Evolutionary conservation across 805 yeast species (phyloP), one percentile per base, ranked within the genome.

Genomic region (Saccharomyces eubayanus): DNA sequence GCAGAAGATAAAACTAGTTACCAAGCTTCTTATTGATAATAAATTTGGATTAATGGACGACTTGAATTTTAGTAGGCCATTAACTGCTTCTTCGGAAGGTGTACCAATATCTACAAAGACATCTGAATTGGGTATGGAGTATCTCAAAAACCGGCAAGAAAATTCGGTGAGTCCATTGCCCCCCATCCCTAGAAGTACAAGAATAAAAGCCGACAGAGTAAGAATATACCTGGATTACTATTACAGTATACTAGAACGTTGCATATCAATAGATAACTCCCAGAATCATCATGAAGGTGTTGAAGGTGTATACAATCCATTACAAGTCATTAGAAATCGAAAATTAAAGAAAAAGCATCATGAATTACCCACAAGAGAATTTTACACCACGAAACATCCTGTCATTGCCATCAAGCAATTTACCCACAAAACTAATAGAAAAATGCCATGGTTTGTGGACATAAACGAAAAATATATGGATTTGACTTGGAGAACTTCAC

Each of bases 311-410:
- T 89, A 84, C 72, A 89, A 89, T 64, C 96, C 96, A 3, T 71
- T 89, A 47, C 96, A 88, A 68, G 77, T 84, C n/a, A 81, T 89
- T 28, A 72, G 97, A 53, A 85, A 89, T 68, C 75, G 96, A 54
- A 75, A 75, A 59, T 64, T 84, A 3, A 68, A 87, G 51, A 76
- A 77, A 54, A 78, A 77, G 60, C 72, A 78, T 60, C 76, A 75
- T 50, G 61, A 57, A 52, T 71, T 72, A 24, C 71, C 72, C 36
- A 77, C 80, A 2, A 74, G 76, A 43, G 72, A 74, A 3, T 62
- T 78, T 11, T 67, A 76, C 0, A 67, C 77, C 29, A 75, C 77
- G 53, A 73, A 78, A 8, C 66, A 83, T 5, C 87, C 87, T 12
- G 67, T 80, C n/a, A 83, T 89, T 2, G 83, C 87, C 6, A 59